Evolutionary conservation across 2,329 filamentous ascomycete genomes (phyloP).

Genomic region (Talaromyces pinophilus): DNA sequence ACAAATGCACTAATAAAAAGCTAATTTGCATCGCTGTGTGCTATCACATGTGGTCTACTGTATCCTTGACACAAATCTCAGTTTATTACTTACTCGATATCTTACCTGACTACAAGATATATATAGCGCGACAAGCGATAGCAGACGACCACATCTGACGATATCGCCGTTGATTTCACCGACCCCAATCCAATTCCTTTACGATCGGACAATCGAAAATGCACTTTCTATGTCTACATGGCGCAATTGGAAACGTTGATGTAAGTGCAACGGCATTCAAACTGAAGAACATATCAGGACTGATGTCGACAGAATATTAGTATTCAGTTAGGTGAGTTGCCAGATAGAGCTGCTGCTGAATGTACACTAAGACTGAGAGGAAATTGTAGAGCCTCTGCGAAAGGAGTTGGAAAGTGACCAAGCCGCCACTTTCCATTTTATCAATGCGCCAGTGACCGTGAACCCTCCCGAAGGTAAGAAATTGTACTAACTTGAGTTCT

Average conservation of each 20-base stretch:
- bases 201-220: slow-evolving; percentile 16
- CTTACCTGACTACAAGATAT: not conserved
- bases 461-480: slow-evolving; percentile 27
- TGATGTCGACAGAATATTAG: slow-evolving; percentile 17
- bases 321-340: slow-evolving; percentile 15
- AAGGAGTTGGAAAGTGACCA: slow-evolving; percentile 17
- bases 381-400: slow-evolving; percentile 2
- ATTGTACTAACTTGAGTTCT: slow-evolving; percentile 15
- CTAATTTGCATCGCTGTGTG: not conserved
- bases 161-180: not conserved
- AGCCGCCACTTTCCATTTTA: slow-evolving; percentile 14
- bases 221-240: slow-evolving; percentile 34
- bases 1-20: not conserved
- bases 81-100: not conserved
- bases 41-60: not conserved
- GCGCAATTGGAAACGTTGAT: slow-evolving; percentile 33
- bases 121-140: not conserved
- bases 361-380: not conserved
- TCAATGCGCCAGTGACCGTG: slow-evolving; percentile 15
- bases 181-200: not conserved
- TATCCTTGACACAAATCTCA: not conserved
- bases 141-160: too few relatives aligned
- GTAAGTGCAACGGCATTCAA: slow-evolving; percentile 24
- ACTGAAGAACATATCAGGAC: not conserved
- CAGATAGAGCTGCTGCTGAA: not conserved